Evolutionary conservation across 257 asterid genomes (phyloP).

Genomic region (Salvia miltiorrhiza): DNA sequence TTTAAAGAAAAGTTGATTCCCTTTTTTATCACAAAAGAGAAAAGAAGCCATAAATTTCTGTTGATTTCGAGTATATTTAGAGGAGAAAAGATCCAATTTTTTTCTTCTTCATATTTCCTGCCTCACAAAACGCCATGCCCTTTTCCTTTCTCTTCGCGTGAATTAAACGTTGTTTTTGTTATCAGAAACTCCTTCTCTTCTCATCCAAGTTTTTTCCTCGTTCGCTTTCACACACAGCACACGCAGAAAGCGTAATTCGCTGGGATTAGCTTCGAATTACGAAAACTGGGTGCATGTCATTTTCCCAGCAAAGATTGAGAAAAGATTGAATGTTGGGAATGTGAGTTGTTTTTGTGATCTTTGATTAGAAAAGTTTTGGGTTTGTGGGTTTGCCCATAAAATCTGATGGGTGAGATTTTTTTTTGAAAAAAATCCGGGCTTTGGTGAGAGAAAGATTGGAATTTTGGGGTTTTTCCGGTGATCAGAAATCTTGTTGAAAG

Average conservation of each 20-base stretch:
- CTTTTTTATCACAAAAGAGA: slow-evolving; percentile 1
- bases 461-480: slow-evolving; percentile 33
- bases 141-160: slow-evolving; percentile 25
- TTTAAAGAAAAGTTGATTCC: slow-evolving; percentile 29
- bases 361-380: slow-evolving; percentile 9
- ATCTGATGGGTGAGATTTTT: slow-evolving; percentile 14
- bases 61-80: slow-evolving; percentile 9
- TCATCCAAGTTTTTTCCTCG: slow-evolving; percentile 15
- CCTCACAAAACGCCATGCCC: slow-evolving; percentile 13
- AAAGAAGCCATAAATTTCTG: slow-evolving; percentile 16
- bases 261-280: slow-evolving; percentile 20
- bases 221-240: slow-evolving; percentile 18
- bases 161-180: slow-evolving; percentile 26
- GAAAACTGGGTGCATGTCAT: slow-evolving; percentile 27
- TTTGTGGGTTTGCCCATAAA: slow-evolving; percentile 14
- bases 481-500: slow-evolving; percentile 24
- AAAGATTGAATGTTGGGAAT: slow-evolving; percentile 10
- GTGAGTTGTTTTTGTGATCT: not conserved
- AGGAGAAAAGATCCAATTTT: not conserved
- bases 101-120: not conserved
- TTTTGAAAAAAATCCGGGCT: slow-evolving; percentile 24
- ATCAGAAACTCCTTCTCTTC: slow-evolving; percentile 16
- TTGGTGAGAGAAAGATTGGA: slow-evolving; percentile 10
- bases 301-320: slow-evolving; percentile 11
- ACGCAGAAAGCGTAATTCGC: slow-evolving; percentile 19